Base-by-base conservation (phyloP, 495 filamentous ascomycete species). In the Podospora australis region DNA sequence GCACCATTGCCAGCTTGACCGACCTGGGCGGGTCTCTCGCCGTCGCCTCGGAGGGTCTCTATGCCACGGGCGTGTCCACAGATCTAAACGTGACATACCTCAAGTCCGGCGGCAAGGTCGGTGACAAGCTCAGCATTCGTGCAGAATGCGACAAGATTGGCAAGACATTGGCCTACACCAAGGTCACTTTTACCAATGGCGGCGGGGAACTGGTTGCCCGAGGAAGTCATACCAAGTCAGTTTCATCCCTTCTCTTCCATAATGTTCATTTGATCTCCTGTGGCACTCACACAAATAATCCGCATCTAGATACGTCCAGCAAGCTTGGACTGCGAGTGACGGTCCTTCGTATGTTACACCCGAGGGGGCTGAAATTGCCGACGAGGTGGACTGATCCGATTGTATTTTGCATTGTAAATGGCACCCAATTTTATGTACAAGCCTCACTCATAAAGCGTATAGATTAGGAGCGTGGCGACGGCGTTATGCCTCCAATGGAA, bases 61-160 rank as follows among this genome's bases (percentile, higher is more conserved):
- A 81, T 58, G 78, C 87, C 19, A 98, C 92, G 0, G 92, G 92
- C 6, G 90, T 98, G 5, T 90, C 88, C 0, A 96, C 92, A 0
- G 92, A 98, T 62, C 59, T 98, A 8, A 96, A 86, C 56, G 90
- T 98, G n/a, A 94, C 91, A 1, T 98, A 96, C 62, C 65, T 97
- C 17, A 84, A 70, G 48, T 82, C 84, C 19, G 92, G 92, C 8
- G 92, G 90, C 14, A 84, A 80, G 57, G 69, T 90, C 0, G 91
- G 90, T 1, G 85, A 96, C 60, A 81, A 69, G 6, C 74, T 97
- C 43, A 66, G 73, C 39, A 92, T 79, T 20, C 72, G 69, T 5
- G 80, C 84, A 16, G 77, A 66, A 1, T 96, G 91, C 62, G 91
- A 96, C 59, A 95, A 88, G 67, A 91, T 96, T 56, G 92, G 92